Percentiles rank a stretch among this genome's conserved stretches.
Conservation (phyloP, 2,329 filamentous ascomycete species). For the Aspergillus aculeatinus region DNA sequence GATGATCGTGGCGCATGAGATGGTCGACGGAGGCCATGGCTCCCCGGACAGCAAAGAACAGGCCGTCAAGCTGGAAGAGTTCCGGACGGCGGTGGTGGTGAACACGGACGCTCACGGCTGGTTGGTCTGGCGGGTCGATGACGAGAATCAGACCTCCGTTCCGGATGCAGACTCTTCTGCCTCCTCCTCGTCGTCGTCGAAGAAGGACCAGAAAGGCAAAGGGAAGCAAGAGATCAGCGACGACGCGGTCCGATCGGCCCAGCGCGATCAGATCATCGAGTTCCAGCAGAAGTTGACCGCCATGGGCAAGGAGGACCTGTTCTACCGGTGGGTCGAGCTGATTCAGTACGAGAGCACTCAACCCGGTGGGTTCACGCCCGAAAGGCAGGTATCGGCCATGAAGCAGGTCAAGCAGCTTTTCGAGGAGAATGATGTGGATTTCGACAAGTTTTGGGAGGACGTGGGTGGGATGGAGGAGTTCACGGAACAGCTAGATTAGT, state of each 20-base stretch:
- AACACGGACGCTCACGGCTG: constrained; percentile 69
- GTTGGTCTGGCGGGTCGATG: constrained; percentile 63
- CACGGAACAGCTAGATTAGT: constrained; percentile 48
- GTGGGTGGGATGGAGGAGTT: constrained; percentile 62
- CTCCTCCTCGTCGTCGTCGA: not conserved
- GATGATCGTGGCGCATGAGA: constrained; percentile 71
- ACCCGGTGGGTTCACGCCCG: constrained; percentile 73
- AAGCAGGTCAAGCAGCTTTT: constrained; percentile 75
- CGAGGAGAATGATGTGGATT: constrained; percentile 71
- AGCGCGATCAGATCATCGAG: constrained; percentile 67
- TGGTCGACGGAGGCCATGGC: constrained; percentile 55
- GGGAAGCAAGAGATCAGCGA: constrained; percentile 33
- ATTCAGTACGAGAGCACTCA: constrained; percentile 81
- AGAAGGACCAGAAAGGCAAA: not conserved
- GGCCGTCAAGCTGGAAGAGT: constrained; percentile 58
- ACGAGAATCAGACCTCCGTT: constrained; percentile 41
- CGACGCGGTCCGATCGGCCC: constrained; percentile 36
- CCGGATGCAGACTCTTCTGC: not conserved
- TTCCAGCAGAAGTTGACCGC: constrained; percentile 74
- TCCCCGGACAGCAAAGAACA: constrained; percentile 12
- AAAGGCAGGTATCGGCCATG: constrained; percentile 70
- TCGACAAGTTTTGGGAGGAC: constrained; percentile 75
- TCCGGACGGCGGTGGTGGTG: constrained; percentile 69
- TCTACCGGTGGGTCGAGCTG: constrained; percentile 90
- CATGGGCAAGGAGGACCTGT: constrained; percentile 82